Evolutionary conservation across 1,284 basidiomycete species (phyloP), one percentile per base, ranked within the genome.

Genomic region (Leccinum discolor): DNA sequence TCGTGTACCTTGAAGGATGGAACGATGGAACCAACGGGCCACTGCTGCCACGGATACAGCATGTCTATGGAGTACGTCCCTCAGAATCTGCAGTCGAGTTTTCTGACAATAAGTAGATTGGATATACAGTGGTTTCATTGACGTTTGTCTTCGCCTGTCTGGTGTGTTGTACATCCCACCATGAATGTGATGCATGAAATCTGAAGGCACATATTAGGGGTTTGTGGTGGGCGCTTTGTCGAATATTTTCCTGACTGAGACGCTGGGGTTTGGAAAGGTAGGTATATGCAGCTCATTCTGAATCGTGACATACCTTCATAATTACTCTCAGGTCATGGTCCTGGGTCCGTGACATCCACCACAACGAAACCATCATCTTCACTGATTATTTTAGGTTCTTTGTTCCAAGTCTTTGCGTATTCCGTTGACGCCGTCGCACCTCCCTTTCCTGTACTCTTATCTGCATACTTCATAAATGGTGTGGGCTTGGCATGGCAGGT

Each of bases 361-460:
- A 12, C 18, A 21, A 16, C 11, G 44, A 14, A 59, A 5, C 44
- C 42, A 16, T 52, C 50, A 21, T 57, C 50, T 57, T 60, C 52
- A 60, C 50, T 44, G 8, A 54, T 59, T 8, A 7, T 38, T 12
- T 2, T 59, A 73, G 82, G 82, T 5, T 74, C 81, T 2, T 40
- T 71, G 11, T 64, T 68, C 3, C 75, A 81, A 64, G 68, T 78
- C 2, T 62, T 84, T 4, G 86, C 81, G 2, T 90, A 88, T 71
- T 69, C 78, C 1, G 76, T 91, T 29, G 82, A 86, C 70, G 80
- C 83, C 16, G 77, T 86, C 47, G 86, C 83, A 5, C 82, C 85
- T 0, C 89, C 89, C 0, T 92, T 88, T 71, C 88, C 89, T 5
- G 78, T 83, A 2, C 89, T 89, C 69, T 82, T 85, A 11, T 74